These are phyloP conservation scores for Proliferodiscus dingleyae DNA, from an alignment of 2,329 filamentous ascomycete genomes.

Conservation along the genomic window DNA sequence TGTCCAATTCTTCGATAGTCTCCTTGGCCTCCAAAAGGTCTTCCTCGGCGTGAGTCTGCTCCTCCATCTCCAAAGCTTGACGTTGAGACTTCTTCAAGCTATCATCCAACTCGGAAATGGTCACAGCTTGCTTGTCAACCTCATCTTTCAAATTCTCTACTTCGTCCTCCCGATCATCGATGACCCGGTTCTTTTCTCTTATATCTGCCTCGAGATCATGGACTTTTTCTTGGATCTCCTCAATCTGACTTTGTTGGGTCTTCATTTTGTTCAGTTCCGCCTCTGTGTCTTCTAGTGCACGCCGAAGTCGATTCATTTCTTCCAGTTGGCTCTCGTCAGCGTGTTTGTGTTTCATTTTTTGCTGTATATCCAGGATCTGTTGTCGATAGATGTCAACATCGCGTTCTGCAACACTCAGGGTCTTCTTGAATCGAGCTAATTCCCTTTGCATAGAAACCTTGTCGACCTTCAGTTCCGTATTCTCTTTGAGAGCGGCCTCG, in stretches of 20 bases:
- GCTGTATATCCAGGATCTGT: slow-evolving; percentile 77
- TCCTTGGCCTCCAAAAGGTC: slow-evolving; percentile 53
- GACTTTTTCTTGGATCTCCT: slow-evolving; percentile 68
- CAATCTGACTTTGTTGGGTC: slow-evolving; percentile 52
- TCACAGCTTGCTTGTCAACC: slow-evolving; percentile 46
- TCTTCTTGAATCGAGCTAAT: slow-evolving; percentile 80
- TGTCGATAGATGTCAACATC: slow-evolving; percentile 80
- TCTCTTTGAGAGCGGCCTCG: slow-evolving; percentile 84
- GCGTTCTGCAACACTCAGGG: slow-evolving; percentile 73
- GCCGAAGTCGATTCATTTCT: slow-evolving; percentile 54
- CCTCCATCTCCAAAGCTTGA: slow-evolving; percentile 50
- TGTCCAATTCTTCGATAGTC: slow-evolving; percentile 55
- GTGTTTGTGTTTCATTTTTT: slow-evolving; percentile 72
- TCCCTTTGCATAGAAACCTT: slow-evolving; percentile 87
- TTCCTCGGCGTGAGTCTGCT: slow-evolving; percentile 47
- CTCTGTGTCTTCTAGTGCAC: slow-evolving; percentile 52
- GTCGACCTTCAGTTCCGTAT: slow-evolving; percentile 92
- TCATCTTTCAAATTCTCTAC: slow-evolving; percentile 60
- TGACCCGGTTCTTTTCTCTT: slow-evolving; percentile 67
- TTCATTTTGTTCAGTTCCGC: slow-evolving; percentile 45
- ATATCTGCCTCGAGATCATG: slow-evolving; percentile 71
- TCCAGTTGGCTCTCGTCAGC: slow-evolving; percentile 63
- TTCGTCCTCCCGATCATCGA: slow-evolving; percentile 72
- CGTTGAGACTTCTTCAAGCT: slow-evolving; percentile 52
- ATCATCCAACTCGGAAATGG: slow-evolving; percentile 52